A percentile compares a stretch with the other conserved stretches of the same genome.
Evolutionary conservation across 2,329 filamentous ascomycete species (phyloP).

Genomic region (Grosmannia serpens): DNA sequence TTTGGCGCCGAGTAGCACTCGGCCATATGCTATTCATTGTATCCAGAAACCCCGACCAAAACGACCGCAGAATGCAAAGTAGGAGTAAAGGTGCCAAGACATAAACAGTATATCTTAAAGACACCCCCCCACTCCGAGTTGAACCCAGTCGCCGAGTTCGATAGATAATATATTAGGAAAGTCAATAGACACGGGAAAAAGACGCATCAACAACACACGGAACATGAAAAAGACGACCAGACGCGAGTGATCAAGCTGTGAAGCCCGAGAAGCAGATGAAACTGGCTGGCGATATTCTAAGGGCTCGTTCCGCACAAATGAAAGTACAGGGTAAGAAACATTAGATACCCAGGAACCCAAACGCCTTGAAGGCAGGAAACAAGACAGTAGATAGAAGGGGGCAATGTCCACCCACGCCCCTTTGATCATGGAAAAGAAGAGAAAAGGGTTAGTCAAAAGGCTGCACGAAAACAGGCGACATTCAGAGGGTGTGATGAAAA

Average conservation of each 20-base stretch:
- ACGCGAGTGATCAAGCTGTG: background rate
- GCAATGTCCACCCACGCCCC: conserved; percentile 5
- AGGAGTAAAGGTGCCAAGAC: background rate
- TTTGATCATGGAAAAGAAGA: background rate
- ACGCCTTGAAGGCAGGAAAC: background rate
- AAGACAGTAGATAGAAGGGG: background rate
- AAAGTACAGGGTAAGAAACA: background rate
- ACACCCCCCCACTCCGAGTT: conserved; percentile 3
- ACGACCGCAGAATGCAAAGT: conserved; percentile 2
- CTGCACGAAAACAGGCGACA: background rate
- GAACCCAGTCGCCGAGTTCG: background rate
- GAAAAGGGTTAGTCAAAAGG: background rate
- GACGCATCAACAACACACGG: background rate
- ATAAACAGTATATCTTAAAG: conserved; percentile 4
- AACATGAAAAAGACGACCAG: background rate
- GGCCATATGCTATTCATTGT: background rate
- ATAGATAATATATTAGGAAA: no score
- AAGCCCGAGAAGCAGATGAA: background rate
- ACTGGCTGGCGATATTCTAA: background rate
- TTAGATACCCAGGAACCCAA: background rate
- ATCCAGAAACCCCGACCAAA: background rate
- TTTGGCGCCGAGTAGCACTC: background rate
- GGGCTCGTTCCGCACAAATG: background rate
- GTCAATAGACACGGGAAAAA: no score
- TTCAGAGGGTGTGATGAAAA: background rate